A percentile compares a stretch with the other conserved stretches of the same genome.
Evolutionary conservation across 2,329 filamentous ascomycete genomes (phyloP).

Genomic region (Botrytis elliptica): DNA sequence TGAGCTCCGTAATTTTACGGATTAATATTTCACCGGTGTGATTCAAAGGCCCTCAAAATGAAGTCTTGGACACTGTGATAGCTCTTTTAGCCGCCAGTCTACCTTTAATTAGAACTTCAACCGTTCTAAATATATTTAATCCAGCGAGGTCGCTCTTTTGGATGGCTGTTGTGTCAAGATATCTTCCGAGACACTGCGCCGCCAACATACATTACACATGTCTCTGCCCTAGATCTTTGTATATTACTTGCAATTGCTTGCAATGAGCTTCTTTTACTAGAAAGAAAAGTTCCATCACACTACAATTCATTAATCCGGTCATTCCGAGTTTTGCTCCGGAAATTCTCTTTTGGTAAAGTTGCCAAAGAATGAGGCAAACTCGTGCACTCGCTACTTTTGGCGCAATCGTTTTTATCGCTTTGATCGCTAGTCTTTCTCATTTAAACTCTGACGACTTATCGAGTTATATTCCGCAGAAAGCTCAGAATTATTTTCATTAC

Average conservation of each 20-base stretch:
- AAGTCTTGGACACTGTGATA: neutral
- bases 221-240: neutral
- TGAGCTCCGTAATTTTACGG: neutral
- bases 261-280: neutral
- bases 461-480: conserved; percentile 11
- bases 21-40: neutral
- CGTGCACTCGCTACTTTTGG: neutral
- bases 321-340: neutral
- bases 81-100: neutral
- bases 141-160: neutral
- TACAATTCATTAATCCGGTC: neutral
- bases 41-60: neutral
- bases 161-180: neutral
- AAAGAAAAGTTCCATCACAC: neutral
- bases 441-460: neutral
- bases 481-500: conserved; percentile 11
- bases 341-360: neutral
- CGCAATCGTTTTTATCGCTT: neutral
- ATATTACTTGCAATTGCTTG: neutral
- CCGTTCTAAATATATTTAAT: conserved; percentile 2
- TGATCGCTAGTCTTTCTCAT: conserved; percentile 8
- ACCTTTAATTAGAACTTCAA: neutral
- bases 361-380: conserved; percentile 8
- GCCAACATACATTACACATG: neutral
- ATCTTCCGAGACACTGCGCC: neutral